Base-by-base conservation (phyloP, 495 filamentous ascomycete genomes). In the Penicillium pancosmium region DNA sequence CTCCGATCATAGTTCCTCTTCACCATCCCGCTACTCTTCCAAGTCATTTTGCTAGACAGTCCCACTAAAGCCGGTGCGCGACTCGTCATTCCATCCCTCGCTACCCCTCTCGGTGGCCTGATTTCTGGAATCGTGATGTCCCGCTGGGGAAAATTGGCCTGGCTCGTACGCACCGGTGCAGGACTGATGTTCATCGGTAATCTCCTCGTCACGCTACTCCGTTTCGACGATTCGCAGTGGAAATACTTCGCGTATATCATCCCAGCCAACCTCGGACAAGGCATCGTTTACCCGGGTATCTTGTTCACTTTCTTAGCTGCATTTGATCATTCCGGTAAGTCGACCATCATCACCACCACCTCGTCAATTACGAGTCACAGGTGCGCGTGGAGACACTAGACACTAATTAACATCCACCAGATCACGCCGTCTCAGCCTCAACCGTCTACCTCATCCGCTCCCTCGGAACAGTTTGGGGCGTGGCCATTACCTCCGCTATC, bases 101-200 rank as follows among this genome's bases (percentile, higher is more conserved):
- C 83, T 18, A 86, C 83, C 0, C 85, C 84, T 3, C 73, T 87
- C 16, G 85, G 85, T 2, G 83, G 83, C 5, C 72, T 88, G 23
- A 72, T 87, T 36, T 80, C 85, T 1, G 85, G 85, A 1, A 69
- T 86, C 36, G 76, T 88, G 38, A 88, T 89, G 85, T 86, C 85
- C 1, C 79, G 79, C 31, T 88, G 83, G 83, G 84, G 85, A 0
- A 83, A 79, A 55, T 70, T 88, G 2, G 73, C 80, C 11, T 69
- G 78, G 1, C 74, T 88, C 4, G 80, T 89, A 6, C 79, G 82
- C 1, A 54, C 69, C 1, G 85, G 85, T 5, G 80, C 84, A 5
- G 57, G 79, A 1, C 65, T 88, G 12, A 87, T 89, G 85, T 78
- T 76, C 1, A 50, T 88, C 27, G 86, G 85, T 2, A 88, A 88